Base-by-base conservation (phyloP, 75 land plant species). In the Selaginella moellendorffii region DNA sequence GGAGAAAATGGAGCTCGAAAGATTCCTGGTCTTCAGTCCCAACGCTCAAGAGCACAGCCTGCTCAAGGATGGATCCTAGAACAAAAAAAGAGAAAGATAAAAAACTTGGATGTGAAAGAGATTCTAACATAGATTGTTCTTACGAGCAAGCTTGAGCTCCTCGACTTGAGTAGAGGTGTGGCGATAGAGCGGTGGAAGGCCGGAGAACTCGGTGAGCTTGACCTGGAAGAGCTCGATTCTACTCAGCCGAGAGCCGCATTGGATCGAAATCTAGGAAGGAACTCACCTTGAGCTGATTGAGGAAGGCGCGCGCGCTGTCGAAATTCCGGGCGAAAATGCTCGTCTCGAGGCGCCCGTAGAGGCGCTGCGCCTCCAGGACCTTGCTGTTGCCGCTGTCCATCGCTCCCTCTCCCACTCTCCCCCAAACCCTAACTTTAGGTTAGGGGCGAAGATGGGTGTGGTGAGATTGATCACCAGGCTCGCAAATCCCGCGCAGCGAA, bases 1-100 rank as follows among this genome's bases (percentile, higher is more conserved):
- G 95, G 52, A 83, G 79, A 63, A 91, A 88, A 68, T 92, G 96
- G 65, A 88, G 83, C 75, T 88, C 97, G 75, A 88, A 92, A 0
- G 95, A 87, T 65, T 85, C 95, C 65, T 85, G 86, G 64, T 91
- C 97, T 69, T 91, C 97, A 59, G 64, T 72, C 68, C 77, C 80
- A 54, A 91, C 88, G 65, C 97, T 91, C 26, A 91, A 69, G 61
- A 84, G 75, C 72, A 91, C 93, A 65, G 97, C 97, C 76, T 91
- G 86, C 79, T 91, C 93, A 77, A 82, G 87, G 51, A 87, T 81
- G 10, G 82, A 78, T 80, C 97, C 97, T 91, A 77, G 31, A 65
- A 42, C 26, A 46, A 36, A 54, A 2, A 24, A 20, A 5, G 10
- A 5, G 5, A 36, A 36, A 36, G 46, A 36, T 36, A 36, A 5